A percentile compares a stretch with the other conserved stretches of the same genome.
Evolutionary conservation across 2,329 filamentous ascomycete genomes (phyloP).

Genomic region (Ascocoryne sarcoides): DNA sequence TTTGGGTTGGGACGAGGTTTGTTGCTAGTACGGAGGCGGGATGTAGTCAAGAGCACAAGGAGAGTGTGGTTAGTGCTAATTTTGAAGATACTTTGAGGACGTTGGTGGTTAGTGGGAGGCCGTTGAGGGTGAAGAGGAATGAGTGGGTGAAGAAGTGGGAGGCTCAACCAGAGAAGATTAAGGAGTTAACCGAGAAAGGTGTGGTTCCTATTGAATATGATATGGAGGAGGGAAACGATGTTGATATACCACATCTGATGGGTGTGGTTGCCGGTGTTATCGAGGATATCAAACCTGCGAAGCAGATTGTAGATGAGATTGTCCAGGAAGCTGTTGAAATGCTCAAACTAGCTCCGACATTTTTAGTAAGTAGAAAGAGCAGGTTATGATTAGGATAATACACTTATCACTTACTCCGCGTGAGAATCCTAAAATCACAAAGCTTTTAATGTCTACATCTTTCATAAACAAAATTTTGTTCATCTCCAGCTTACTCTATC

Average conservation of each 20-base stretch:
- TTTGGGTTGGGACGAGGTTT: slow-evolving; percentile 93
- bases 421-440: too few relatives aligned
- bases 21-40: slow-evolving; percentile 76
- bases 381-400: too few relatives aligned
- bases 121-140: slow-evolving; percentile 72
- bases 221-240: slow-evolving; percentile 69
- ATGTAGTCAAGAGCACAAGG: slow-evolving; percentile 74
- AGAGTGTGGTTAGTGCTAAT: slow-evolving; percentile 68
- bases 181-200: slow-evolving; percentile 64
- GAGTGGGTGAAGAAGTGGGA: slow-evolving; percentile 82
- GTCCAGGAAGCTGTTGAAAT: slow-evolving; percentile 64
- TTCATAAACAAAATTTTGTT: too few relatives aligned
- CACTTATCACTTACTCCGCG: too few relatives aligned
- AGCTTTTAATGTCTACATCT: too few relatives aligned
- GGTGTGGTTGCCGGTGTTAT: slow-evolving; percentile 84
- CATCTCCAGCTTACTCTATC: too few relatives aligned
- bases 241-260: slow-evolving; percentile 87
- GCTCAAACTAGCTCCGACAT: slow-evolving; percentile 52
- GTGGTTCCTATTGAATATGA: slow-evolving; percentile 77
- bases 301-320: slow-evolving; percentile 84
- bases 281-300: slow-evolving; percentile 67
- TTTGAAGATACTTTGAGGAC: slow-evolving; percentile 78
- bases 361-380: slow-evolving; percentile 40
- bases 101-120: slow-evolving; percentile 72
- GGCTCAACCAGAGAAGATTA: slow-evolving; percentile 62